These are phyloP conservation scores for Rhizopus stolonifer DNA, from an alignment of 371 early-diverging fungal genomes.

Conservation along the genomic window DNA sequence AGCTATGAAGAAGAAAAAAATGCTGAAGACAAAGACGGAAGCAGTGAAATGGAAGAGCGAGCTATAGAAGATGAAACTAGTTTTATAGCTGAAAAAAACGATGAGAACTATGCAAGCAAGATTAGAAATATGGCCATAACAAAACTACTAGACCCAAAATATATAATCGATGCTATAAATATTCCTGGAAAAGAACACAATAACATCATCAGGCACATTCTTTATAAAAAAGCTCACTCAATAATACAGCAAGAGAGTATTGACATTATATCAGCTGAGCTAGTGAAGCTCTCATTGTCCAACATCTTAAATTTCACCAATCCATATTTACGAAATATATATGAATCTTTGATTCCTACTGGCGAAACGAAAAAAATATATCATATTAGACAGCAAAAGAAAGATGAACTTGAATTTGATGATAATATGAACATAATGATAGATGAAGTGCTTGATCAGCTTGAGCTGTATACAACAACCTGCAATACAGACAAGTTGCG, in stretches of 20 bases:
- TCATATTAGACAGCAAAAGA: constrained; percentile 7
- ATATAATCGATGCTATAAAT: constrained; percentile 12
- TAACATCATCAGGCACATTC: constrained; percentile 10
- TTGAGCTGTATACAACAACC: constrained; percentile 12
- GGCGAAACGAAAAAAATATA: constrained; percentile 10
- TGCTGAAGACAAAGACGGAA: constrained; percentile 6
- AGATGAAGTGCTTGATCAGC: constrained; percentile 13
- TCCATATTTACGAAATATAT: constrained; percentile 15
- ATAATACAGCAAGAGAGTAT: constrained; percentile 14
- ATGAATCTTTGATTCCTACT: constrained; percentile 10
- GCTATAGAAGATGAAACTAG: constrained; percentile 11
- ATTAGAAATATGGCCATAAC: constrained; percentile 12
- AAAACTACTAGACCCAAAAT: constrained; percentile 17
- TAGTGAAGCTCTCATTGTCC: constrained; percentile 19
- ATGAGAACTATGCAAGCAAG: constrained; percentile 12
- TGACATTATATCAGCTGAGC: constrained; percentile 10
- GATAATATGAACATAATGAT: constrained; percentile 15
- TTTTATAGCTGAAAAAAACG: constrained; percentile 12
- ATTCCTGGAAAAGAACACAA: constrained; percentile 5
- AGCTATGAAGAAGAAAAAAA: constrained; percentile 10
- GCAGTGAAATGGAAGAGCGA: constrained; percentile 13
- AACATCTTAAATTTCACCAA: constrained; percentile 19
- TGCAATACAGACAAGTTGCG: constrained; percentile 6
- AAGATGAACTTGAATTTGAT: constrained; percentile 19
- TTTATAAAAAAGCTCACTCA: constrained; percentile 13